These are phyloP conservation scores for Coemansia sp. DNA, from an alignment of 192 early-diverging fungal species.

Conservation along the genomic window DNA sequence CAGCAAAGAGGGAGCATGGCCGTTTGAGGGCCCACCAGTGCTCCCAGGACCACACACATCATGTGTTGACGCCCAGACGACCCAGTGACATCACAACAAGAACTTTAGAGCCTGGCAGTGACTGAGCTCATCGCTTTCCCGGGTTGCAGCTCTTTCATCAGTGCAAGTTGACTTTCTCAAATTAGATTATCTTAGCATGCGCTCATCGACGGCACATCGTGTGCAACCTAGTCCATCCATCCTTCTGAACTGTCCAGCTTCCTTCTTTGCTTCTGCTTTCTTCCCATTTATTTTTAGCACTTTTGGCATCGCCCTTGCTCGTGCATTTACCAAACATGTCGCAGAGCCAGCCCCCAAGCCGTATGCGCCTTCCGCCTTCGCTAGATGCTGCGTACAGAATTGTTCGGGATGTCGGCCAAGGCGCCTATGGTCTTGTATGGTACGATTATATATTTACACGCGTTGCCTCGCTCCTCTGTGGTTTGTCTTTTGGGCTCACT, in stretches of 20 bases:
- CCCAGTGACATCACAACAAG: no score
- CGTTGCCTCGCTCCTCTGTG: not conserved
- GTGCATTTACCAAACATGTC: conserved; percentile 9
- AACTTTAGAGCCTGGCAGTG: no score
- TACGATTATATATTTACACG: conserved; percentile 28
- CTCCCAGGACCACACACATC: no score
- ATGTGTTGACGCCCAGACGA: no score
- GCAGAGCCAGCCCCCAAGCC: conserved; percentile 38
- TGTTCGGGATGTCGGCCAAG: conserved; percentile 81
- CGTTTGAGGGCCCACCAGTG: no score
- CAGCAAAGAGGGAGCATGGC: no score
- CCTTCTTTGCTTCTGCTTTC: not conserved
- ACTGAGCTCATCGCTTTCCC: no score
- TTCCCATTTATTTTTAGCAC: not conserved
- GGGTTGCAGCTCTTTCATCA: no score
- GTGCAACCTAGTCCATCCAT: conserved; percentile 2
- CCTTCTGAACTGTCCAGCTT: no score
- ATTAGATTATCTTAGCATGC: not conserved
- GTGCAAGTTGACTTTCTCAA: not conserved
- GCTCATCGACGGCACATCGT: not conserved
- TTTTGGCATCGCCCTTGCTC: not conserved
- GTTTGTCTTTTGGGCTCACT: no score
- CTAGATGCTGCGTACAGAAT: conserved; percentile 66
- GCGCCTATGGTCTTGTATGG: conserved; percentile 88
- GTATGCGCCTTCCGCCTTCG: conserved; percentile 59